Evolutionary conservation across 129 eudicot species (phyloP).

Genomic region (Logfia minima): DNA sequence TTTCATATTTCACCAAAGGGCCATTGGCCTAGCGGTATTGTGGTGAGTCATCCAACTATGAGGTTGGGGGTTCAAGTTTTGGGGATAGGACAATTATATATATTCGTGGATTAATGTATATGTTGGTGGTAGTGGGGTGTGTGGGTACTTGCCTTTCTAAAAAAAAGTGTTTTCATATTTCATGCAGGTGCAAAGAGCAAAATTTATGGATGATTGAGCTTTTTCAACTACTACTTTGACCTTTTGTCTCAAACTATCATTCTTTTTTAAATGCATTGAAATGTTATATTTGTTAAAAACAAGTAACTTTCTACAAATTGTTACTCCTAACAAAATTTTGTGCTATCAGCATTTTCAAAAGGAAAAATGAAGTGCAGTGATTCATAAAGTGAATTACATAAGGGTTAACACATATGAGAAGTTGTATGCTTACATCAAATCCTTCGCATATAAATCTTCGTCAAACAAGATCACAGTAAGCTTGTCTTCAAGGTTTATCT

Average conservation of each 20-base stretch:
- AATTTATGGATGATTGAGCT: constrained; percentile 2
- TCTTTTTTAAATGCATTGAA: constrained; percentile 9
- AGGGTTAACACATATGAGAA: neutral
- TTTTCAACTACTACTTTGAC: neutral
- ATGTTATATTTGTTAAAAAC: neutral
- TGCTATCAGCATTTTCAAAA: neutral
- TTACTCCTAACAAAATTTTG: neutral
- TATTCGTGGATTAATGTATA: too few relatives aligned
- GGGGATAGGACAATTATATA: too few relatives aligned
- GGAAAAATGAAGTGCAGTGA: neutral
- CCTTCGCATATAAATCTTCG: constrained; percentile 43
- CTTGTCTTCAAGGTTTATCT: constrained; percentile 52
- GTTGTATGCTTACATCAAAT: constrained; percentile 47
- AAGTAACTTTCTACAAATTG: neutral
- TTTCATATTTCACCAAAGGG: neutral
- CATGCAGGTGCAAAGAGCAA: neutral
- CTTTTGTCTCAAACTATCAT: neutral
- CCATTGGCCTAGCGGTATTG: too few relatives aligned
- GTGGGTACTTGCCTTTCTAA: too few relatives aligned
- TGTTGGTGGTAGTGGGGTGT: too few relatives aligned
- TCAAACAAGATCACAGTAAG: constrained; percentile 51
- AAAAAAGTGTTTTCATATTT: neutral
- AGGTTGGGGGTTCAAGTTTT: too few relatives aligned
- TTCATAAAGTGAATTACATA: neutral
- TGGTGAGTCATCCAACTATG: too few relatives aligned